Base-by-base conservation (phyloP, 768 basidiomycete genomes). In the Pleurotus tuber-regium region DNA sequence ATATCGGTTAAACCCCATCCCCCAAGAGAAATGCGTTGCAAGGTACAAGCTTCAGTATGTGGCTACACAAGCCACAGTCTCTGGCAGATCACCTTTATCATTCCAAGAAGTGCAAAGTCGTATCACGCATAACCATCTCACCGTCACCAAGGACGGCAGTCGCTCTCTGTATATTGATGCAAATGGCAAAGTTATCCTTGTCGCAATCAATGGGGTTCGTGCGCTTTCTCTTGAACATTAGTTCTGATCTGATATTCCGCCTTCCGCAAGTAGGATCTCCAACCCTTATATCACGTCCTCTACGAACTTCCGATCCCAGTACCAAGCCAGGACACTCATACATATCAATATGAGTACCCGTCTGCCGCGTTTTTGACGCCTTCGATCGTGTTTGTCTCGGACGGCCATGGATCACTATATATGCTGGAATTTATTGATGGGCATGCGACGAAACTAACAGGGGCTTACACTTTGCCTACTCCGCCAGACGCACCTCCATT, bases 51-150 rank as follows among this genome's bases (percentile, higher is more conserved):
- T 91, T 54, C 63, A 78, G 59, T 62, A 78, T 71, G 58, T 79
- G 72, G 73, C 79, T 0, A 78, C 79, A 5, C 86, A 87, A 66
- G 73, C 80, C 6, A 81, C 84, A 31, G 68, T 78, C 8, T 84
- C 87, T 3, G 80, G 80, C 6, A 77, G 72, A 51, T 70, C 78
- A 0, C 81, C 82, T 6, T 72, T 92, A 18, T 82, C 84, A 1
- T 88, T 92, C 59, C 78, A 89, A 52, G 92, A 93, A 59, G 86
- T 92, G 50, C 86, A 89, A 63, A 89, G 86, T 60, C 76, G 92
- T 43, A 89, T 94, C 53, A 79, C 85, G 12, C 88, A 93, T 65
- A 92, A 94, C 58, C 92, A 94, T 61, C 76, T 94, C 11, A 68
- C 76, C 10, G 66, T 81, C 2, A 77, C 78, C 16, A 62, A 63